Evolutionary conservation across 192 early-diverging fungal genomes (phyloP).

Genomic region (Entrophospora sp.): DNA sequence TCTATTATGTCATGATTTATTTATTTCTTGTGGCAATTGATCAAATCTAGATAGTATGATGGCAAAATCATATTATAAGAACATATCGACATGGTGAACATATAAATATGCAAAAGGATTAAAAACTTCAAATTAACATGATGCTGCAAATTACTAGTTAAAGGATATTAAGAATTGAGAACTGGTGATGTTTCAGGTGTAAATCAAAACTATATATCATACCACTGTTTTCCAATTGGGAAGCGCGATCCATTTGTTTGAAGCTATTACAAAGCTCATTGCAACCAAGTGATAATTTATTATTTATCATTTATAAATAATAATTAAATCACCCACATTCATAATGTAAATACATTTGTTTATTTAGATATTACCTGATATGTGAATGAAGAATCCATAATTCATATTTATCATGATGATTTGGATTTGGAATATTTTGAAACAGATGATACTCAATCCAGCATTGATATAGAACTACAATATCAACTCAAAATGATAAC

Average conservation of each 20-base stretch:
- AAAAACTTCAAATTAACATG: constrained; percentile 24
- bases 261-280: constrained; percentile 87
- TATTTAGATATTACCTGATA: constrained; percentile 57
- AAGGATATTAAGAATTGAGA: constrained; percentile 79
- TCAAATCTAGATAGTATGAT: constrained; percentile 79
- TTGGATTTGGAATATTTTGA: constrained; percentile 52
- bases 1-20: constrained; percentile 99
- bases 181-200: constrained; percentile 75
- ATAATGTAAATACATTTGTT: background rate
- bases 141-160: constrained; percentile 69
- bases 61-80: constrained; percentile 83
- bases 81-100: constrained; percentile 68
- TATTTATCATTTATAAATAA: background rate
- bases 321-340: background rate
- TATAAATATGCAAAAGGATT: background rate
- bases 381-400: constrained; percentile 88
- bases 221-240: constrained; percentile 97
- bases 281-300: constrained; percentile 41
- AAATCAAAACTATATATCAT: constrained; percentile 64
- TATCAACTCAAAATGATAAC: background rate
- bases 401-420: constrained; percentile 73
- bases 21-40: constrained; percentile 96
- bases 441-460: constrained; percentile 4
- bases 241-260: constrained; percentile 90
- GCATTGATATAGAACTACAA: background rate